These are phyloP conservation scores for Penicillium fimorum DNA, from an alignment of 495 filamentous ascomycete species.

Conservation along the genomic window DNA sequence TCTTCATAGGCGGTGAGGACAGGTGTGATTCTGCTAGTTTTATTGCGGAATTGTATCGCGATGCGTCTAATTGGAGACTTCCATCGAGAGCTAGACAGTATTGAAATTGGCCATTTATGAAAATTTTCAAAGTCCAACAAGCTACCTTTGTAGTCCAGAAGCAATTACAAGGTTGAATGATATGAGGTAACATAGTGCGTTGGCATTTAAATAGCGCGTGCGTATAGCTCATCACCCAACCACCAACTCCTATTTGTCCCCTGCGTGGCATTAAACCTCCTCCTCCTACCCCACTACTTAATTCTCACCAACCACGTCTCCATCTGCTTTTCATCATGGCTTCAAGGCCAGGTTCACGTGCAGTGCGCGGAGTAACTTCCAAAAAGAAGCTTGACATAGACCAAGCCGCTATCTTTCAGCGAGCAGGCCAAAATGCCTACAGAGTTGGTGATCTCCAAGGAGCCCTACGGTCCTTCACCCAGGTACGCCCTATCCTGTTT, in stretches of 20 bases:
- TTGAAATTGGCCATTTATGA: background rate
- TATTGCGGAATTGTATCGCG: background rate
- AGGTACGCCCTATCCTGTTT: constrained; percentile 29
- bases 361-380: background rate
- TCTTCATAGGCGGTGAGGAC: background rate
- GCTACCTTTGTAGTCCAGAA: background rate
- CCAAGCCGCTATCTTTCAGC: constrained; percentile 22
- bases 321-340: constrained; percentile 6
- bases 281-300: background rate
- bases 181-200: background rate
- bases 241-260: background rate
- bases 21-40: constrained; percentile 1
- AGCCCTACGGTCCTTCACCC: constrained; percentile 42
- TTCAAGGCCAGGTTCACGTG: background rate
- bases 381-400: constrained; percentile 5
- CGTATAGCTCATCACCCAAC: background rate
- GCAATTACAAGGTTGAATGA: background rate
- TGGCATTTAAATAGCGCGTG: background rate
- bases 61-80: background rate
- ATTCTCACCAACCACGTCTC: background rate
- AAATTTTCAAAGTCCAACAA: background rate
- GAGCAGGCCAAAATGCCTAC: constrained; percentile 43
- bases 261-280: constrained; percentile 1
- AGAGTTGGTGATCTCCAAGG: constrained; percentile 39
- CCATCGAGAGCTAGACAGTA: background rate